phyloP scores from a whole-genome alignment of 495 filamentous ascomycete species.

The Lasiosphaeriaceae sp. region DNA sequence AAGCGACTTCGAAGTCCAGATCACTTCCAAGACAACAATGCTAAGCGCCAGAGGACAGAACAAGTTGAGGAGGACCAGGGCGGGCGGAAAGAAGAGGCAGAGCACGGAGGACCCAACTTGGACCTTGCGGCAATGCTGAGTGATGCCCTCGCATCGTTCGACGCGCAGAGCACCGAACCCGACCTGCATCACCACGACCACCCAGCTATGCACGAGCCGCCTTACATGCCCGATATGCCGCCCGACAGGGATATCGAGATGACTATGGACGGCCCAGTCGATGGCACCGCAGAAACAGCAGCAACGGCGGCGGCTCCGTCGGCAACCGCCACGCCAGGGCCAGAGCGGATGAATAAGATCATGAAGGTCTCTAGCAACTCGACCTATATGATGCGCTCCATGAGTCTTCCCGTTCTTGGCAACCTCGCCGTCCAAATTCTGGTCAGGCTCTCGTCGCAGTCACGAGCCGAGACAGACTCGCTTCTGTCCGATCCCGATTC shows the following conservation, averaged over 20 bases:
- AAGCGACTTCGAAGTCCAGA: slow-evolving; percentile 37
- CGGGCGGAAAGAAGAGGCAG: neutral
- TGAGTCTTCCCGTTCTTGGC: slow-evolving; percentile 40
- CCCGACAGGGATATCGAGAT: neutral
- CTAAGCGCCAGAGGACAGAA: slow-evolving; percentile 36
- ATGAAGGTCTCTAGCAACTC: slow-evolving; percentile 30
- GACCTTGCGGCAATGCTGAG: slow-evolving; percentile 26
- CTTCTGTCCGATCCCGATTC: slow-evolving; percentile 61
- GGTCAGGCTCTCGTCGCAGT: slow-evolving; percentile 40
- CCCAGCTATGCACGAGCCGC: too few relatives aligned
- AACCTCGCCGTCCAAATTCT: slow-evolving; percentile 45
- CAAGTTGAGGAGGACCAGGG: neutral
- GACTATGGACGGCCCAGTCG: slow-evolving; percentile 21
- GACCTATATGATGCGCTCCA: slow-evolving; percentile 29
- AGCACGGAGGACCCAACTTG: slow-evolving; percentile 6
- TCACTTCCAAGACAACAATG: slow-evolving; percentile 14
- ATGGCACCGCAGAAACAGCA: neutral
- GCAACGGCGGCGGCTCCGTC: neutral
- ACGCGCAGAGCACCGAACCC: slow-evolving; percentile 5
- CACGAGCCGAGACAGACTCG: slow-evolving; percentile 60
- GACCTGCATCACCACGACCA: neutral
- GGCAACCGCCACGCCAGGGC: slow-evolving; percentile 12
- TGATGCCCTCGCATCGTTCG: slow-evolving; percentile 22
- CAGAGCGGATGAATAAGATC: slow-evolving; percentile 21
- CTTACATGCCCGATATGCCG: too few relatives aligned